These are phyloP conservation scores for Chrysopogon serrulatus DNA, from an alignment of 176 grass and related monocot species.

Conservation along the genomic window DNA sequence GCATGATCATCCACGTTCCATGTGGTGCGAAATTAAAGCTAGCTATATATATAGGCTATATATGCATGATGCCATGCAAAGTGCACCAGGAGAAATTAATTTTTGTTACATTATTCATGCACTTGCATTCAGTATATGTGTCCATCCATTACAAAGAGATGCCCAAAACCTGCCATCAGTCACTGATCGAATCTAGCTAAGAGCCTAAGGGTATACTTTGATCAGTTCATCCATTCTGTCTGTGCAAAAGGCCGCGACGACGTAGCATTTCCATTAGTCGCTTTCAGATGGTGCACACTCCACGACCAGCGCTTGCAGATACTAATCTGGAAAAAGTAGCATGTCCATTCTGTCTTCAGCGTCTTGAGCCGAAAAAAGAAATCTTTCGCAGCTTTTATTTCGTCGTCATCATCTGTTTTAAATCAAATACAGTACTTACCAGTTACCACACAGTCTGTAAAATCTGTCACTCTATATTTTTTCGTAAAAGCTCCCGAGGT, in stretches of 20 bases:
- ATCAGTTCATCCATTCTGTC: neutral
- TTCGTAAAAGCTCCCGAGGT: neutral
- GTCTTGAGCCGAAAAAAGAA: neutral
- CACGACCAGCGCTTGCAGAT: conserved; percentile 9
- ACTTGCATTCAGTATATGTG: neutral
- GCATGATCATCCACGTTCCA: neutral
- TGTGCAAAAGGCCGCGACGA: neutral
- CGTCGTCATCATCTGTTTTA: neutral
- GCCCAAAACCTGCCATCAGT: neutral
- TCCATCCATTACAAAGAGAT: neutral
- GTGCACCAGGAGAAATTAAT: no score
- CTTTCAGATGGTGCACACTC: conserved; percentile 21
- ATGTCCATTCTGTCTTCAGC: neutral
- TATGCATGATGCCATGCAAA: no score
- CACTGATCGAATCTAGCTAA: neutral
- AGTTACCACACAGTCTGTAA: neutral
- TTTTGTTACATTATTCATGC: no score
- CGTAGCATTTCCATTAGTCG: neutral
- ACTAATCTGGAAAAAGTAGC: conserved; percentile 15
- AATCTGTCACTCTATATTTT: neutral
- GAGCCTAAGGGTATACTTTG: no score
- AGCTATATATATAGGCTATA: no score
- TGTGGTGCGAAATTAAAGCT: no score
- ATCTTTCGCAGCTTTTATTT: neutral
- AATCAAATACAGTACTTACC: neutral